Evolutionary conservation across 2,329 filamentous ascomycete genomes (phyloP), one percentile per base, ranked within the genome.

Genomic region (Pseudocercospora fijiensis): DNA sequence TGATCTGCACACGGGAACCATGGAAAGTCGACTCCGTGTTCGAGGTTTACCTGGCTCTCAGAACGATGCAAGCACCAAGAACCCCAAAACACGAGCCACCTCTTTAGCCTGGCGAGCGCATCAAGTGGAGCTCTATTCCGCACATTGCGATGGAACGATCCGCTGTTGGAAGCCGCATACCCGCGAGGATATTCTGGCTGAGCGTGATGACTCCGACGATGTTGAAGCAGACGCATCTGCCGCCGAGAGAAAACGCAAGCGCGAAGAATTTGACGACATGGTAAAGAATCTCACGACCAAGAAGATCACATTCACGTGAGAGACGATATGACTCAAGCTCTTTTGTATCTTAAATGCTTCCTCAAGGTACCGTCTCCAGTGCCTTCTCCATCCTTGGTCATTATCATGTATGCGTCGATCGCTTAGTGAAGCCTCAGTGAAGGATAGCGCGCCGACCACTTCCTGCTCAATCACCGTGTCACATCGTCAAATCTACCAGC

Each of bases 81-180:
- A 74, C 58, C 68, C 74, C 2, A 75, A 73, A 62, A 75, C 87
- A 64, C 83, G 90, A 28, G 88, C 95, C 53, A 92, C 90, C 13
- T 85, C 85, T 59, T 81, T 97, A 24, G 88, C 85, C 0, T 97
- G 92, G 92, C 80, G 86, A 37, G 84, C 85, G 1, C 90, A 91
- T 30, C 77, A 83, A 61, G 87, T 88, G 1, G 87, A 89, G 68
- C 84, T 97, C 62, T 96, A 92, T 77, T 95, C 91, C 59, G 89
- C 88, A 1, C 92, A 96, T 72, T 83, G 88, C 2, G 92, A 97
- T 74, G 94, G 94, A 0, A 89, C 88, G 58, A 94, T 98, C 62
- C 84, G 89, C 51, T 85, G 86, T 3, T 97, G 94, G 92, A 83
- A 84, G 69, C 90, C 91, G 1, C 85, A 68, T 74, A 84, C 69